Evolutionary conservation across 306 rosid species (phyloP).

Genomic region (Casuarina glauca): DNA sequence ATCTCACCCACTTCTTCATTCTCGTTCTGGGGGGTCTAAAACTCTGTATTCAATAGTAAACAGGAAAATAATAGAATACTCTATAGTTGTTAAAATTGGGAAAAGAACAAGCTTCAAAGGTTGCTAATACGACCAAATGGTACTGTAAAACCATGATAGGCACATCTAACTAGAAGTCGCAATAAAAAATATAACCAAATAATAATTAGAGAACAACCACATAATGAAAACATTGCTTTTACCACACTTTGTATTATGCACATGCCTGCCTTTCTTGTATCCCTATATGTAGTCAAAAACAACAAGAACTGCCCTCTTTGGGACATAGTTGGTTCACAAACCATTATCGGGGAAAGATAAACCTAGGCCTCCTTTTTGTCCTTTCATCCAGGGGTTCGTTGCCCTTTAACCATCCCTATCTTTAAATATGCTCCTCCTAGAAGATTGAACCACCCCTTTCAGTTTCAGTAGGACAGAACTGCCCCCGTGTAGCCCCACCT

Average conservation of each 20-base stretch:
- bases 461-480: constrained; percentile 22
- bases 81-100: no score
- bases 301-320: constrained; percentile 14
- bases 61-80: neutral
- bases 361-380: constrained; percentile 4
- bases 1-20: neutral
- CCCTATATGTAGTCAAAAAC: neutral
- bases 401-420: constrained; percentile 12
- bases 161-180: constrained; percentile 15
- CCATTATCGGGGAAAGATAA: neutral
- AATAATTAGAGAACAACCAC: neutral
- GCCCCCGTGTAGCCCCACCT: constrained; percentile 14
- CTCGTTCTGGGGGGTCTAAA: neutral
- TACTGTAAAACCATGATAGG: constrained; percentile 13
- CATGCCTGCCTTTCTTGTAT: constrained; percentile 5
- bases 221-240: constrained; percentile 33
- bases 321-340: neutral
- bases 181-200: constrained; percentile 8
- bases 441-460: constrained; percentile 21
- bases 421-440: constrained; percentile 31
- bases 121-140: neutral
- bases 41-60: no score
- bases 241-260: constrained; percentile 24
- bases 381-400: neutral
- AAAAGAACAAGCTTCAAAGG: neutral